Percentiles rank a stretch among this genome's conserved stretches.
Conservation (phyloP, 768 basidiomycete genomes). For the Termitomyces eurrhizus region DNA sequence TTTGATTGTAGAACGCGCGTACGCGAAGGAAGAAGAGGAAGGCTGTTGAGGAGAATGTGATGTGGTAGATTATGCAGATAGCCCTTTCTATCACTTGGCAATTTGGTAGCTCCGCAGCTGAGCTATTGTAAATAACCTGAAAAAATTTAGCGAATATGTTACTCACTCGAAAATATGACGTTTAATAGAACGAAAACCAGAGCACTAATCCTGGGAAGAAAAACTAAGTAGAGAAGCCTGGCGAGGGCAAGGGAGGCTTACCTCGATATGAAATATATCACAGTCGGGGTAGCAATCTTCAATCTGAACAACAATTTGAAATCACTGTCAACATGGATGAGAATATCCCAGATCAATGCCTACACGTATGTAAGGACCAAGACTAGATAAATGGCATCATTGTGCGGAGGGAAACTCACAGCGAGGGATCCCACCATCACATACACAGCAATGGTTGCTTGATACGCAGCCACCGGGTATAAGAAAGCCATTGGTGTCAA, state of each 20-base stretch:
- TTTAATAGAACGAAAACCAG: conserved; percentile 19
- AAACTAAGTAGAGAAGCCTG: not conserved
- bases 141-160: not conserved
- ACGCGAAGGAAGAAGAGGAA: conserved; percentile 31
- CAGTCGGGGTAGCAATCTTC: conserved; percentile 16
- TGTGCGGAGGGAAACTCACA: conserved; percentile 6
- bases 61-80: conserved; percentile 19
- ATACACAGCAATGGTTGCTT: conserved; percentile 24
- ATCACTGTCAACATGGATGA: conserved; percentile 24
- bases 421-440: conserved; percentile 20
- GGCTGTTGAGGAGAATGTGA: conserved; percentile 21
- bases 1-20: conserved; percentile 25
- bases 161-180: conserved; percentile 22
- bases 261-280: conserved; percentile 30
- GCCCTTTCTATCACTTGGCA: conserved; percentile 21
- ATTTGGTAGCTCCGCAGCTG: conserved; percentile 16
- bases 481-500: conserved; percentile 29
- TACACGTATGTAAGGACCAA: conserved; percentile 1
- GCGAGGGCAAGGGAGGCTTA: not conserved
- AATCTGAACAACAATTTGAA: conserved; percentile 18
- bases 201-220: conserved; percentile 15
- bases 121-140: not conserved
- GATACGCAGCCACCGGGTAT: conserved; percentile 20
- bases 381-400: not conserved
- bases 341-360: conserved; percentile 30